These are phyloP conservation scores for Exophiala alcalophila DNA, from an alignment of 2,329 filamentous ascomycete species.

Conservation along the genomic window DNA sequence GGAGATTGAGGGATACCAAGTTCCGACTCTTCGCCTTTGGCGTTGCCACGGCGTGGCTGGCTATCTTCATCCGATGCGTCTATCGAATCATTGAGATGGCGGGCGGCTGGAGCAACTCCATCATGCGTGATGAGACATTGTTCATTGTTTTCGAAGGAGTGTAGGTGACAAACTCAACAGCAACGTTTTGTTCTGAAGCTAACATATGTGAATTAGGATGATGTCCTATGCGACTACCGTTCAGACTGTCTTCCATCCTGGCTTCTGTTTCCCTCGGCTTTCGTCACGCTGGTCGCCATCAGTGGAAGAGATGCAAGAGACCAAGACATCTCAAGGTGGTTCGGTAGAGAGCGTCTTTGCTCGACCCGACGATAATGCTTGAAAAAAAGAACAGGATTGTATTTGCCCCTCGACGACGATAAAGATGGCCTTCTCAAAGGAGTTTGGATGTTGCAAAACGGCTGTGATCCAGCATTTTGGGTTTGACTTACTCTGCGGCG, in stretches of 20 bases:
- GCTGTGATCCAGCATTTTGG: too few relatives aligned
- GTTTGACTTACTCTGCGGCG: too few relatives aligned
- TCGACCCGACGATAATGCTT: too few relatives aligned
- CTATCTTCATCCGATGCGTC: conserved; percentile 47
- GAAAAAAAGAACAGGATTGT: too few relatives aligned
- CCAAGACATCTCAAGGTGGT: conserved; percentile 14
- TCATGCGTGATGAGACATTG: conserved; percentile 49
- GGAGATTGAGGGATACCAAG: conserved; percentile 14
- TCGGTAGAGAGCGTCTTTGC: conserved; percentile 14
- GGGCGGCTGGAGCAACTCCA: conserved; percentile 44
- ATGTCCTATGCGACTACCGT: conserved; percentile 20
- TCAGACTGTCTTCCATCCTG: conserved; percentile 27
- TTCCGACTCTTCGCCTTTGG: conserved; percentile 24
- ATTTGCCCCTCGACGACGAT: too few relatives aligned
- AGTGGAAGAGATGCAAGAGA: neutral
- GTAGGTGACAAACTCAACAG: too few relatives aligned
- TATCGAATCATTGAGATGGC: conserved; percentile 51
- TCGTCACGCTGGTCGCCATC: conserved; percentile 7
- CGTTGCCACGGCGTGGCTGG: conserved; percentile 35
- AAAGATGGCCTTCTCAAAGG: too few relatives aligned
- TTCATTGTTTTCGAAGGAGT: conserved; percentile 52
- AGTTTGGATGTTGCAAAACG: too few relatives aligned
- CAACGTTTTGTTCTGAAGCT: neutral
- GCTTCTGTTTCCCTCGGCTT: conserved; percentile 26
- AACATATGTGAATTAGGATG: conserved; percentile 11